Evolutionary conservation across 148 eudicot species (phyloP).

Genomic region (Drosera capensis): DNA sequence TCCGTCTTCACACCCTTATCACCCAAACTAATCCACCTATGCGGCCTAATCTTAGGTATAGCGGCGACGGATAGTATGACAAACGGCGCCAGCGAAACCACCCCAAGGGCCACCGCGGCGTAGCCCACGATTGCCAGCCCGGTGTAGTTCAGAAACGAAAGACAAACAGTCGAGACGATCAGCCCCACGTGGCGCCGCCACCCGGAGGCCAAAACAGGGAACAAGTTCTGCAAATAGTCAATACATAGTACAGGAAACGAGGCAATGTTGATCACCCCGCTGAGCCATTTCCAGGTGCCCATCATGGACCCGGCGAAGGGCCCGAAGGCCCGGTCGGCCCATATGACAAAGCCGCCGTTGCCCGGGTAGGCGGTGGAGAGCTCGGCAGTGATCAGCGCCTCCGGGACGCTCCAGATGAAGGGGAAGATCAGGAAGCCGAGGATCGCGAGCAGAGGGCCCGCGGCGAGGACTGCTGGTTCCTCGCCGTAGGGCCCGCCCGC

Average conservation of each 20-base stretch:
- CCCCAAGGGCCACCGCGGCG: conserved; percentile 29
- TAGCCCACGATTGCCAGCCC: conserved; percentile 50
- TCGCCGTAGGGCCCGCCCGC: conserved; percentile 54
- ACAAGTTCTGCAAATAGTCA: conserved; percentile 24
- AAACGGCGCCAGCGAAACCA: conserved; percentile 30
- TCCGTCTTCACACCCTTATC: conserved; percentile 35
- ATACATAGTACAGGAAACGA: conserved; percentile 40
- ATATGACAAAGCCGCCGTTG: conserved; percentile 42
- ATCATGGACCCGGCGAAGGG: conserved; percentile 37
- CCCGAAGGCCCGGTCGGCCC: conserved; percentile 54
- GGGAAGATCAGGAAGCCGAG: conserved; percentile 40
- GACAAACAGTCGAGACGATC: conserved; percentile 14
- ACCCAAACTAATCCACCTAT: conserved; percentile 36
- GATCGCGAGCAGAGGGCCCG: conserved; percentile 32
- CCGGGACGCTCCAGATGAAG: conserved; percentile 48
- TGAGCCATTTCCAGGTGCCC: conserved; percentile 42
- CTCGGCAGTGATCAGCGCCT: conserved; percentile 47
- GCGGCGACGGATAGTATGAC: conserved; percentile 32
- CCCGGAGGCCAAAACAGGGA: conserved; percentile 32
- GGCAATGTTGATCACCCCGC: conserved; percentile 46
- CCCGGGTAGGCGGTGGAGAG: conserved; percentile 52
- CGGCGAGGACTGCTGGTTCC: conserved; percentile 40
- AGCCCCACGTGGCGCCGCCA: conserved; percentile 23
- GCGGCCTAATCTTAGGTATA: conserved; percentile 35
- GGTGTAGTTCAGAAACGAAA: conserved; percentile 36